phyloP scores from a whole-genome alignment of 805 yeast genomes.

The Pichia manshurica region DNA sequence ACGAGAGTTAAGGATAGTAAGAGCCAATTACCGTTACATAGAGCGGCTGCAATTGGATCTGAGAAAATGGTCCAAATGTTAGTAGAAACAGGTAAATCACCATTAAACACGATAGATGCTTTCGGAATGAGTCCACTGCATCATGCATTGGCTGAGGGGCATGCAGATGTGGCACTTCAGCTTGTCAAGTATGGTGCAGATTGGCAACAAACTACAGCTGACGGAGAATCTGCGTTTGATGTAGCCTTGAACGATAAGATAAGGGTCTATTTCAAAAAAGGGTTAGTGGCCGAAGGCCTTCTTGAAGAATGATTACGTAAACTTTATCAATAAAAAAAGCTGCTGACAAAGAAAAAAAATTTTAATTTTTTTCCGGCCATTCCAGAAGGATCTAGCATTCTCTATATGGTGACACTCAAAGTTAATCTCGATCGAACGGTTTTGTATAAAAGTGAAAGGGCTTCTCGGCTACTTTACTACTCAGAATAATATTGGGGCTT shows the following conservation, averaged over 20 bases:
- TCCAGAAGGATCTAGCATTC: conserved; percentile 1
- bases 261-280: conserved; percentile 32
- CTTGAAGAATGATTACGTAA: conserved; percentile 16
- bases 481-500: too few species aligned
- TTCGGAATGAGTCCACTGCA: conserved; percentile 84
- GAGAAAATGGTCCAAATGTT: conserved; percentile 49
- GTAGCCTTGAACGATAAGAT: conserved; percentile 54
- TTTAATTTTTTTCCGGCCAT: not conserved
- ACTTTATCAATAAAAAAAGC: not conserved
- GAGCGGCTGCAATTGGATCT: conserved; percentile 80
- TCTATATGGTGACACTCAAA: not conserved
- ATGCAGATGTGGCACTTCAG: conserved; percentile 64
- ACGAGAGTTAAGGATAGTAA: conserved; percentile 61
- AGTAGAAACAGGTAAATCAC: conserved; percentile 47
- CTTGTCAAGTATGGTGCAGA: conserved; percentile 70
- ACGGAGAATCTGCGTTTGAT: conserved; percentile 49
- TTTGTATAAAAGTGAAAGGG: too few species aligned
- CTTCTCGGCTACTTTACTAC: too few species aligned
- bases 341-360: not conserved
- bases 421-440: too few species aligned
- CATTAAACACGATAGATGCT: conserved; percentile 61
- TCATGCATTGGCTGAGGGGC: conserved; percentile 88
- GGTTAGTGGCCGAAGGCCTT: conserved; percentile 15
- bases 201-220: conserved; percentile 37
- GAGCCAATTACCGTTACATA: conserved; percentile 63